Evolutionary conservation across 176 grass and related monocot genomes (phyloP), one percentile per base, ranked within the genome.

Genomic region (Urochloa ruziziensis): DNA sequence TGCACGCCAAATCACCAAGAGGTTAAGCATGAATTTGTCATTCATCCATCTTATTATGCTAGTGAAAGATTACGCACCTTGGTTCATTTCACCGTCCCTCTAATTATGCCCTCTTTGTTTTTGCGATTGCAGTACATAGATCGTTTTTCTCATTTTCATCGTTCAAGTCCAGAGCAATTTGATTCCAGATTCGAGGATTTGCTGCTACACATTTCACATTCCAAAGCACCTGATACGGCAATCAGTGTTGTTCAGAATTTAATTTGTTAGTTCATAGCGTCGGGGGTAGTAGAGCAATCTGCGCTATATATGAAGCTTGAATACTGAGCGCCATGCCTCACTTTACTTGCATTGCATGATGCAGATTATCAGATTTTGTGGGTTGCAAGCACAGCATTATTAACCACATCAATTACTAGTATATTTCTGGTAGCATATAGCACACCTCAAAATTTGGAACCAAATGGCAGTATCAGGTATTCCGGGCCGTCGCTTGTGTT

Each of bases 131-230:
- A 96, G 93, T 70, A 15, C 86, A 86, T 66, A 83, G 88, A 32
- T 91, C 85, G 3, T 91, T 96, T 80, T 93, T 96, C 63, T 82
- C 82, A 6, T 73, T 96, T 39, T 65, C 90, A 8, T 86, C 88
- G 35, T 93, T 96, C 62, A 82, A 86, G 25, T 82, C 67, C 53
- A 86, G 84, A 86, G 78, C 79, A 70, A 79, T 67, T 47, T 75
- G 82, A 92, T 84, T 75, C n/a, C 6, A 75, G 49, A 75, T 75
- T 56, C 3, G 21, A 75, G 32, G 32, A 32, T 14, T n/a, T 53
- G 32, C 24, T 57, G 21, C 33, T 16, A 3, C 4, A n/a, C 32
- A 5, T 17, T 37, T 24, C 19, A 13, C 34, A 15, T 75, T 57
- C 1, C 1, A 10, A 27, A 39, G 25, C 34, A 37, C 51, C 12